Evolutionary conservation across 176 grass and related monocot genomes (phyloP).

Genomic region (Sorghum bicolor): Sorghum_bicolor_NCBIv3 NC_012872.2:66474001-66474500

Average conservation of each 20-base stretch:
- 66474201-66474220: conserved; percentile 91
- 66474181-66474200: conserved; percentile 86
- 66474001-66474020: not conserved
- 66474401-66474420: conserved; percentile 1
- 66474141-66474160: conserved; percentile 91
- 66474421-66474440: not conserved
- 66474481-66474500: conserved; percentile 10
- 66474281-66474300: conserved; percentile 86
- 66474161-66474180: conserved; percentile 94
- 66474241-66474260: conserved; percentile 90
- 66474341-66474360: conserved; percentile 93
- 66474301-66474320: conserved; percentile 89
- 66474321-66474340: conserved; percentile 87
- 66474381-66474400: conserved; percentile 33
- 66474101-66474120: conserved; percentile 71
- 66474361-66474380: conserved; percentile 78
- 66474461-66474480: not conserved
- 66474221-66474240: conserved; percentile 98
- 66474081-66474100: conserved; percentile 40
- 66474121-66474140: conserved; percentile 72
- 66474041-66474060: conserved; percentile 3
- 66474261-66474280: conserved; percentile 81
- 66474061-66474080: conserved; percentile 26
- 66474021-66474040: not conserved
- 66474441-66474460: conserved; percentile 15